These are phyloP conservation scores for Stagonosporopsis vannaccii DNA, from an alignment of 2,329 filamentous ascomycete species.

Conservation along the genomic window DNA sequence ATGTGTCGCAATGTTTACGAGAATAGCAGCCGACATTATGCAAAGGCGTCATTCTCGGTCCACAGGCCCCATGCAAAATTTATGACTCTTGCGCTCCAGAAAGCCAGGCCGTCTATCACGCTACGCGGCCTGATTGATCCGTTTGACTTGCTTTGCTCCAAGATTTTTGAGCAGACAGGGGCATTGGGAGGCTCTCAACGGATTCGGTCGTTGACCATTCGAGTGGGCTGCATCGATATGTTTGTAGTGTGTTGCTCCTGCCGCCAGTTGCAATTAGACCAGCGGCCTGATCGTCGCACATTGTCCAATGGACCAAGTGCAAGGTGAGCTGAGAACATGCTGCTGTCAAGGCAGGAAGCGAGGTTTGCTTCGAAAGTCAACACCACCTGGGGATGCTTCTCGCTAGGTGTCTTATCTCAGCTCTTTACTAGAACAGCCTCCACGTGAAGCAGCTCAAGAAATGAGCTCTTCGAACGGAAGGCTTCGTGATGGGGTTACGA, in stretches of 20 bases:
- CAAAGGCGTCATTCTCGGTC: slow-evolving; percentile 29
- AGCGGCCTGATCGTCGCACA: slow-evolving; percentile 26
- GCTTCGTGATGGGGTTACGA: slow-evolving; percentile 33
- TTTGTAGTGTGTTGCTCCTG: slow-evolving; percentile 26
- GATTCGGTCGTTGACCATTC: slow-evolving; percentile 26
- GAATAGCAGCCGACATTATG: slow-evolving; percentile 30
- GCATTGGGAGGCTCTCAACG: slow-evolving; percentile 32
- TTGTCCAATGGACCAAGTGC: slow-evolving; percentile 21
- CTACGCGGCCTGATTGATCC: slow-evolving; percentile 41
- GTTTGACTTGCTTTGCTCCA: slow-evolving; percentile 23
- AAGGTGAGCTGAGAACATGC: slow-evolving; percentile 27
- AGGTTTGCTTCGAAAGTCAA: slow-evolving; percentile 19
- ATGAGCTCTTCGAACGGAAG: slow-evolving; percentile 22
- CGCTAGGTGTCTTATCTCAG: slow-evolving; percentile 36
- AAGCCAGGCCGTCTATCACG: slow-evolving; percentile 29
- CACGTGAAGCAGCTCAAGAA: slow-evolving; percentile 21
- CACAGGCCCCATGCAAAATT: slow-evolving; percentile 31
- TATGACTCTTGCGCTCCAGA: slow-evolving; percentile 43
- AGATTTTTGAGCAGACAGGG: slow-evolving; percentile 17
- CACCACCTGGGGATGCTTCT: slow-evolving; percentile 22
- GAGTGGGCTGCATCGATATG: slow-evolving; percentile 37
- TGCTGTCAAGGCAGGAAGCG: slow-evolving; percentile 15
- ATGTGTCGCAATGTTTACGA: slow-evolving; percentile 37
- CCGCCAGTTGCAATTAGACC: slow-evolving; percentile 20
- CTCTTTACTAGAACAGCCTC: slow-evolving; percentile 30